Conservation (phyloP, 2,329 filamentous ascomycete genomes). For the Teratosphaeria nubilosa region DNA sequence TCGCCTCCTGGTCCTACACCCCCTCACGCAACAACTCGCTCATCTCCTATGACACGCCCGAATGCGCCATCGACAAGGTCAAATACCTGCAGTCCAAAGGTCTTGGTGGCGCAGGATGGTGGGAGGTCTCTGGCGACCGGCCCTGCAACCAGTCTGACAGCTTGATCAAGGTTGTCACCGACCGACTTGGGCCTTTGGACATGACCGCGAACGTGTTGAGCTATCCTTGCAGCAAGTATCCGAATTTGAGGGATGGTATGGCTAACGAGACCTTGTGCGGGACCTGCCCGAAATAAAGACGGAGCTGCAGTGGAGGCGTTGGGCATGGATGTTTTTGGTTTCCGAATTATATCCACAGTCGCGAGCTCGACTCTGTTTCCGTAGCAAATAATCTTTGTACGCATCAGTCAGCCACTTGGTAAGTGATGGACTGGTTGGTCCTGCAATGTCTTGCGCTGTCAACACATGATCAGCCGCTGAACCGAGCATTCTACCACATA, state of each 20-base stretch:
- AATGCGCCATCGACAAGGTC: constrained; percentile 59
- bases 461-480: too few relatives aligned
- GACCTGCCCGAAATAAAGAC: neutral
- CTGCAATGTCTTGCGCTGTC: too few relatives aligned
- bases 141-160: constrained; percentile 41
- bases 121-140: constrained; percentile 77
- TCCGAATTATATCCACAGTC: too few relatives aligned
- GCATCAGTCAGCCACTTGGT: too few relatives aligned
- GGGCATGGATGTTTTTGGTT: too few relatives aligned
- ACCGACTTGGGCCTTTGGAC: constrained; percentile 35
- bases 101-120: constrained; percentile 93
- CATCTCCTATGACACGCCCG: constrained; percentile 65
- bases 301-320: neutral
- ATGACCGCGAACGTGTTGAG: constrained; percentile 36
- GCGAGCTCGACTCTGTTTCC: too few relatives aligned
- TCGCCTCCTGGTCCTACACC: constrained; percentile 72
- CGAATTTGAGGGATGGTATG: constrained; percentile 41
- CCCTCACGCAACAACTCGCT: constrained; percentile 47
- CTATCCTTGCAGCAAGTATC: constrained; percentile 45
- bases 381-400: too few relatives aligned
- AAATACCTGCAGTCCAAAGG: constrained; percentile 55
- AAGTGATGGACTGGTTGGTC: too few relatives aligned
- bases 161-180: constrained; percentile 44
- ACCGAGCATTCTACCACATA: too few relatives aligned
- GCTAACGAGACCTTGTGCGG: neutral